Evolutionary conservation across 169 alveolate species (phyloP).

Genomic region (Eimeria falciformis): DNA sequence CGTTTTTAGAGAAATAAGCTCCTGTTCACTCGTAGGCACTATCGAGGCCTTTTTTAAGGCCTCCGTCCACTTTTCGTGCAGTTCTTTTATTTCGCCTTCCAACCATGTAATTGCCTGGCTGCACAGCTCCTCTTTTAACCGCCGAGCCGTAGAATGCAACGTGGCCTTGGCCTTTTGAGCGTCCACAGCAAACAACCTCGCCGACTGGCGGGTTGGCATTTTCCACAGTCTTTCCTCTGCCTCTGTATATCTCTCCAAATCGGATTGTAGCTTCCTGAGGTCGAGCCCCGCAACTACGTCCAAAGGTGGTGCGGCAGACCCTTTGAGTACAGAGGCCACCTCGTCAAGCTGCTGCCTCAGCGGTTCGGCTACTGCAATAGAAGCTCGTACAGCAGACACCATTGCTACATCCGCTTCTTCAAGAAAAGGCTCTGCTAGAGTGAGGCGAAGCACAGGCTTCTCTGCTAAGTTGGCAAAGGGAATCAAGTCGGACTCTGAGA

Average conservation of each 20-base stretch:
- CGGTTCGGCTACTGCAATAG: constrained; percentile 44
- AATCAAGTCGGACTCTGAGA: constrained; percentile 48
- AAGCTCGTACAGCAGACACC: constrained; percentile 60
- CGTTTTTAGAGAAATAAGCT: constrained; percentile 28
- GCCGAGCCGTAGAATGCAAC: constrained; percentile 15
- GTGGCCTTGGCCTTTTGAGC: constrained; percentile 46
- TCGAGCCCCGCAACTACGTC: constrained; percentile 6
- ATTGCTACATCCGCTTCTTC: constrained; percentile 46
- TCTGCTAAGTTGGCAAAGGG: constrained; percentile 50
- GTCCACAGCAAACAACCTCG: constrained; percentile 47
- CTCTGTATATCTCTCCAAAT: neutral
- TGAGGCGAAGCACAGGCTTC: constrained; percentile 40
- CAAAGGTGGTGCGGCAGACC: constrained; percentile 27
- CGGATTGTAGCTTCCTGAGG: neutral
- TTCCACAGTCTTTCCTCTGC: constrained; percentile 35
- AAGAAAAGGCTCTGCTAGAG: constrained; percentile 50
- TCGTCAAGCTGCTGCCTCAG: constrained; percentile 61
- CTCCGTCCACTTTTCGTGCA: constrained; percentile 48
- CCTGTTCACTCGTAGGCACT: constrained; percentile 60
- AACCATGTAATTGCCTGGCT: constrained; percentile 61
- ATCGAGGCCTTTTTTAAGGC: constrained; percentile 38
- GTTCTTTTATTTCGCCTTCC: constrained; percentile 34
- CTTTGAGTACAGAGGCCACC: constrained; percentile 36
- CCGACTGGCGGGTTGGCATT: constrained; percentile 29
- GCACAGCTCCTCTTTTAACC: constrained; percentile 15